phyloP scores from a whole-genome alignment of 257 asterid species.

The Solanum clarkiae region DNA sequence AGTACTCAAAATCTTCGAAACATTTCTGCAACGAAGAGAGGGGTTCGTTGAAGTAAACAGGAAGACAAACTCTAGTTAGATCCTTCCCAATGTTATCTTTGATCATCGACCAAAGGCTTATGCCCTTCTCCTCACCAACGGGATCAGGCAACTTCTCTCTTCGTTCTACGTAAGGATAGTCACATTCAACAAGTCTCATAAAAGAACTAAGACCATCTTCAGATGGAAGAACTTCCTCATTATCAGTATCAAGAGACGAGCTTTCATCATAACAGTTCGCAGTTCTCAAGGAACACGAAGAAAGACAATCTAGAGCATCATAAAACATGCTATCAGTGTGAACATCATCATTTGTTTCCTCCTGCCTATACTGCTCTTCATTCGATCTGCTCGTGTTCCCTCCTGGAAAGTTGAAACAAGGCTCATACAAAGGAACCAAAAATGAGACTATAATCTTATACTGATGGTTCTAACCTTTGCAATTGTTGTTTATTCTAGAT shows the following conservation, averaged over 20 bases:
- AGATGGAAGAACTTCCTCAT: not conserved
- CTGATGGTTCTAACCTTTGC: not conserved
- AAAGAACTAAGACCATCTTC: not conserved
- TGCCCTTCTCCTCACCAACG: constrained; percentile 10
- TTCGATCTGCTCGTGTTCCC: not conserved
- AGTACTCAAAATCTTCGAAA: constrained; percentile 9
- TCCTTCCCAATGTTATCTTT: constrained; percentile 17
- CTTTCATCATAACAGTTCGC: not conserved
- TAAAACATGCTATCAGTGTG: not conserved
- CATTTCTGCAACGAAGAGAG: constrained; percentile 10
- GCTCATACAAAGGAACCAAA: not conserved
- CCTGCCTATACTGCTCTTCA: not conserved
- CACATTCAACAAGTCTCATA: not conserved
- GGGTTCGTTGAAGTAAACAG: constrained; percentile 15
- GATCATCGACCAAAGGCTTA: constrained; percentile 13
- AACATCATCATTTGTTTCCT: constrained; percentile 2
- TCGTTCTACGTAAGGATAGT: not conserved
- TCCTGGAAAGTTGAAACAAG: not conserved
- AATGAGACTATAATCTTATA: not conserved
- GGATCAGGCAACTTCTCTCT: constrained; percentile 12
- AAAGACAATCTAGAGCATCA: constrained; percentile 10
- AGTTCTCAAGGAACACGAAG: not conserved
- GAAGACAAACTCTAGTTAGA: constrained; percentile 9
- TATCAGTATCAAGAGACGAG: not conserved
- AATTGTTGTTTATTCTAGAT: not conserved